Evolutionary conservation across 2,329 filamentous ascomycete species (phyloP), one percentile per base, ranked within the genome.

Genomic region (Erysiphe pulchra): DNA sequence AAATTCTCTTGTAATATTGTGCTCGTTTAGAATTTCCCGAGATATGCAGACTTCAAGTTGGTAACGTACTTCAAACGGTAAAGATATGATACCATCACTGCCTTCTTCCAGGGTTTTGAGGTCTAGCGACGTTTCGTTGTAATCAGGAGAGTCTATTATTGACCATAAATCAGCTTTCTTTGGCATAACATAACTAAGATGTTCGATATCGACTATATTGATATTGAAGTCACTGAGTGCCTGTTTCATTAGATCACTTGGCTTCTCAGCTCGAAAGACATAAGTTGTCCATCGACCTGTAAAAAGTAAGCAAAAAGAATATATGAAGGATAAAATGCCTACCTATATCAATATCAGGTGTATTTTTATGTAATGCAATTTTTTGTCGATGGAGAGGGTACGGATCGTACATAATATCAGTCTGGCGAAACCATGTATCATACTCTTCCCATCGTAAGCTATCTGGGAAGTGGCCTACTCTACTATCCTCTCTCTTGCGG

Each of bases 41-140:
- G 86, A 92, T n/a, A 95, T 68, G 57, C 87, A 95, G 0, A 84
- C 86, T 59, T 98, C 87, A 0, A 98, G 70, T 57, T 93, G 85
- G 56, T 95, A 98, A 14, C 83, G 72, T 1, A 93, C 72, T 0
- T 74, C 63, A 49, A 85, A 94, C 0, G 72, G 63, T 18, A 47
- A 4, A 87, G 64, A 20, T 46, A 61, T 51, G 2, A 43, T 43
- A 30, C 59, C 49, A 50, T 28, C 61, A 60, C 20, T 63, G 45
- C 45, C 7, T 18, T 44, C 42, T 48, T 18, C 50, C 45, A 47
- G 53, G 47, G 33, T 51, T n/a, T 42, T 45, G 30, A 56, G 14
- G 45, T 52, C 50, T 13, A 48, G 34, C 20, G 48, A 48, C 33
- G 51, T 47, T 30, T 42, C 32, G 11, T 47, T 34, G 6, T 46